These are phyloP conservation scores for Casaregolazyma lundiana DNA, from an alignment of 1,139 yeast genomes.

Conservation along the genomic window DNA sequence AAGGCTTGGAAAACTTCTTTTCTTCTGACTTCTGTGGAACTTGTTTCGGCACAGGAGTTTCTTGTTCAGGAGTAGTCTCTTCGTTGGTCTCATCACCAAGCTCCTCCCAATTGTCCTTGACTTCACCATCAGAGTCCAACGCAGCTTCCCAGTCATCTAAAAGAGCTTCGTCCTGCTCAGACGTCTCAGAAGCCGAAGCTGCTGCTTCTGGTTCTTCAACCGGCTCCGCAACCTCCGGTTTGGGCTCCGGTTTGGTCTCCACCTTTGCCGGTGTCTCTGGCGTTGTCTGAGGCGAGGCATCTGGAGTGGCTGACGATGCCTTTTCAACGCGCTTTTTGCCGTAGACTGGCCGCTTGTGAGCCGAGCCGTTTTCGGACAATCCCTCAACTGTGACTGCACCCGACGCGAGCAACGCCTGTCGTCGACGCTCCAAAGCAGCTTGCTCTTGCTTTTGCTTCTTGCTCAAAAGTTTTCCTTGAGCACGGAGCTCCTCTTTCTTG, in stretches of 20 bases:
- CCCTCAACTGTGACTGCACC: constrained; percentile 71
- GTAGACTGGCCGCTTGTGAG: constrained; percentile 71
- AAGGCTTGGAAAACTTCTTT: constrained; percentile 19
- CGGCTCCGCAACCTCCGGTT: constrained; percentile 16
- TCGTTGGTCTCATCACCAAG: constrained; percentile 28
- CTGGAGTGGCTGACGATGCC: constrained; percentile 25
- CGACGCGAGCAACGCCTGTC: constrained; percentile 74
- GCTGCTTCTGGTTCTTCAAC: constrained; percentile 22
- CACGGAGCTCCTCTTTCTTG: constrained; percentile 85
- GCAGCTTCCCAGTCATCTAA: constrained; percentile 39
- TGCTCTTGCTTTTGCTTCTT: constrained; percentile 95
- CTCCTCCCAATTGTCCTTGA: constrained; percentile 32
- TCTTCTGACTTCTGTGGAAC: constrained; percentile 20
- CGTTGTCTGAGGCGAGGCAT: constrained; percentile 38
- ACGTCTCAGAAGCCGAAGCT: constrained; percentile 13
- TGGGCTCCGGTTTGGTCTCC: no score
- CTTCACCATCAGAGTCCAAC: constrained; percentile 38
- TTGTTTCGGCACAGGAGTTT: constrained; percentile 23
- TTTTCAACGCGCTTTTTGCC: constrained; percentile 62
- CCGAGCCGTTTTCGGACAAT: constrained; percentile 42
- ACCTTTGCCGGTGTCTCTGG: constrained; percentile 39
- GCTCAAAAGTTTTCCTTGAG: constrained; percentile 78
- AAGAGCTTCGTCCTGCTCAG: constrained; percentile 30
- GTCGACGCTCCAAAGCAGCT: constrained; percentile 80
- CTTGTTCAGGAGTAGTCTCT: constrained; percentile 17